Evolutionary conservation across 2,329 filamentous ascomycete genomes (phyloP), one percentile per base, ranked within the genome.

Genomic region (Myriangium duriaei): DNA sequence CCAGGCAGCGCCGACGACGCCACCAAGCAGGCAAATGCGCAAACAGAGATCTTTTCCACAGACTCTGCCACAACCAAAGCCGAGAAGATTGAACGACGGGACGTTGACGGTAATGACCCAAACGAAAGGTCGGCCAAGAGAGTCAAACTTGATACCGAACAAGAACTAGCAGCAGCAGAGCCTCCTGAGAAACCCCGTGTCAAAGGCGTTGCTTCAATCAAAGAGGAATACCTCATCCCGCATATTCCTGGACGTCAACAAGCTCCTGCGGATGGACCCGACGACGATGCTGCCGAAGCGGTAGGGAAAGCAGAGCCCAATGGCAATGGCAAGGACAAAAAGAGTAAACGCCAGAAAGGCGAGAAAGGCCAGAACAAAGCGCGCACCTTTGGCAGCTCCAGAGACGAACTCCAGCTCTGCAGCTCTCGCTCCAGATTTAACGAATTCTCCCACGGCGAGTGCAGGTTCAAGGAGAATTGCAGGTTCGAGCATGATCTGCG

Each of bases 401-500:
- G 75, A 43, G 88, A 96, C 54, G 72, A 73, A 18, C 69, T 87
- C 39, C 74, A 74, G 29, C 71, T 96, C 6, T 96, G 88, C 61
- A 74, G 76, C 49, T 85, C 78, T 37, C 71, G 82, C 43, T 73
- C 74, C 12, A 71, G 76, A 51, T 71, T 66, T 44, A 68, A 81
- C 26, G 88, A 96, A 55, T 93, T 94, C 57, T 87, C 84, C 3
- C 83, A 86, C 0, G 56, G 55, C 13, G 64, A 76, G 16, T 96
- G 91, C 59, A 71, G 65, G 34, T 92, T 79, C 50, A 87, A 82
- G 16, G 79, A 84, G 19, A 76, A 74, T 44, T 98, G 91, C 65
- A 83, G 76, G 47, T 75, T 79, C 47, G 76, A 79, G 50, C 91
- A 98, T 54, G 76, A 95, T 51, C 63, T 98, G 32, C 76, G 91